Base-by-base conservation (phyloP, 106 monocot genomes). In the Dendrobium officinale region DNA sequence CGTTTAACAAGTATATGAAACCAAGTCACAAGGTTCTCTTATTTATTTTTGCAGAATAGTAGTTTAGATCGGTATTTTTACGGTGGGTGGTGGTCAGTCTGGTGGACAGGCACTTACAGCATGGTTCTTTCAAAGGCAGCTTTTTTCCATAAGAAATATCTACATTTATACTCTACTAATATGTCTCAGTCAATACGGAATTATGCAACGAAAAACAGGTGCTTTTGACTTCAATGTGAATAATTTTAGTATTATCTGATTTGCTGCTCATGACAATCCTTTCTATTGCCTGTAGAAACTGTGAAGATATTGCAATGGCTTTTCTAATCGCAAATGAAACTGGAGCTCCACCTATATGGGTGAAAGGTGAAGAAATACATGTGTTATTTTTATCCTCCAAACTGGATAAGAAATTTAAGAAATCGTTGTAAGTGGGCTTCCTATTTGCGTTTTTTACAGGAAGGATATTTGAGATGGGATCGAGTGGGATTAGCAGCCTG, bases 41-140 rank as follows among this genome's bases (percentile, higher is more conserved):
- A 13, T 15, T 70, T 70, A 44, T 54, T 56, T 6, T 40, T 73
- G 49, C 87, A 90, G 90, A 75, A 83, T 45, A 86, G 78, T 73
- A 85, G 87, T 55, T 1, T 78, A 42, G 19, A 55, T 33, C 75
- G 79, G 49, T 94, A 87, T 33, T 86, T 78, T 70, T 94, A 94
- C 79, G 85, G 89, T 41, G 91, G 91, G 26, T 94, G 93, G 93
- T 91, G 91, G 91, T 87, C 93, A 18, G 89, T 91, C 43, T 94
- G 93, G 93, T 88, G 93, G 91, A 89, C 72, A 68, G 93, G 91
- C 51, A 89, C 89, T 51, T 94, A 94, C 72, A 91, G 91, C 78
- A 94, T 94, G 93, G 81, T 94, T 83, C 91, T 94, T 31, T 89
- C 93, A 10, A 94, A 94, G 77, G 93, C 89, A 68, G 93, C 93